These are phyloP conservation scores for Fusarium marasasianum DNA, from an alignment of 2,329 filamentous ascomycete species.

Conservation along the genomic window DNA sequence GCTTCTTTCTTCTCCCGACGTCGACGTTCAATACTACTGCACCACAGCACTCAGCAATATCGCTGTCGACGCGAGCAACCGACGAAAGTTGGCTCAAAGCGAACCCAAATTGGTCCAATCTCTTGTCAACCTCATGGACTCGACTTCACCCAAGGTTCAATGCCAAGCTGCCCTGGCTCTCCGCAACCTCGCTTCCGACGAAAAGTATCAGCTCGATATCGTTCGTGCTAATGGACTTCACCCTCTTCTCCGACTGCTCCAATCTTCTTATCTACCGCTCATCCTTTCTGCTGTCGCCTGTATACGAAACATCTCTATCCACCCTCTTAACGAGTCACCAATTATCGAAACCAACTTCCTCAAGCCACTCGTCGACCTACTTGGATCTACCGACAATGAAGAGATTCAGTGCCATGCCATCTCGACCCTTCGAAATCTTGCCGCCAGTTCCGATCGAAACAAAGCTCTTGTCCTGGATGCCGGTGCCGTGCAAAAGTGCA, in stretches of 20 bases:
- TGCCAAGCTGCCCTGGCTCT: conserved; percentile 95
- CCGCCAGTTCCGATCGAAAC: conserved; percentile 96
- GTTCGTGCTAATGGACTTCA: conserved; percentile 87
- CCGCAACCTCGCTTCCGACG: conserved; percentile 94
- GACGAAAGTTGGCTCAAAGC: conserved; percentile 88
- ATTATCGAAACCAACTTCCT: conserved; percentile 98
- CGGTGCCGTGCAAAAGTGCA: conserved; percentile 97
- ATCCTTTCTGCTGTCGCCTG: conserved; percentile 97
- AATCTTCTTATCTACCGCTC: conserved; percentile 93
- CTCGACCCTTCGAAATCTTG: conserved; percentile 92
- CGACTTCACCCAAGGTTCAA: conserved; percentile 95
- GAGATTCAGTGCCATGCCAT: conserved; percentile 99
- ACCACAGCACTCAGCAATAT: conserved; percentile 99
- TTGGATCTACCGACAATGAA: conserved; percentile 96
- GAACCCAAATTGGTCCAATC: conserved; percentile 93
- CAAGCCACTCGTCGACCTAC: conserved; percentile 89
- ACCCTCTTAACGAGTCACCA: conserved; percentile 95
- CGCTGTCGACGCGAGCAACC: conserved; percentile 90
- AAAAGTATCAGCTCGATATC: conserved; percentile 98
- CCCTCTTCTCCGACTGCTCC: conserved; percentile 86
- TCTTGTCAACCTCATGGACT: conserved; percentile 96
- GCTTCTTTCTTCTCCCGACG: conserved; percentile 89
- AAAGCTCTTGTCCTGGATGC: conserved; percentile 97
- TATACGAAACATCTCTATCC: conserved; percentile 98
- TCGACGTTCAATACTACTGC: conserved; percentile 99